phyloP scores from a whole-genome alignment of 306 rosid species.

The Neltuma alba region DNA sequence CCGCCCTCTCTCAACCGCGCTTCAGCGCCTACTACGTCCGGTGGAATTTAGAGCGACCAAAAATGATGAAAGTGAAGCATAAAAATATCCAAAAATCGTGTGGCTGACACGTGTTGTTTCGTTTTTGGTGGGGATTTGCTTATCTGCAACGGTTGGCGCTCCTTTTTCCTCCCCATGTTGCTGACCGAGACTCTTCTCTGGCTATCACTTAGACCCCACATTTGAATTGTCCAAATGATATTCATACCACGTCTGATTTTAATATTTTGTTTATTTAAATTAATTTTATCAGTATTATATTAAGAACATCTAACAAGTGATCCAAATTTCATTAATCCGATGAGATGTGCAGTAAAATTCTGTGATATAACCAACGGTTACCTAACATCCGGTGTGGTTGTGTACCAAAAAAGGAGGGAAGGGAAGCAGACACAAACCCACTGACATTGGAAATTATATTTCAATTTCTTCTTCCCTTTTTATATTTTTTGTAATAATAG shows the following conservation, averaged over 20 bases:
- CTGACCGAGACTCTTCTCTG: too few relatives aligned
- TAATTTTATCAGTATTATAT: too few relatives aligned
- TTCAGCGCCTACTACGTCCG: neutral
- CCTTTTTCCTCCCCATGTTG: neutral
- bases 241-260: too few relatives aligned
- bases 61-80: neutral
- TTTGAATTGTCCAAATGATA: neutral
- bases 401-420: too few relatives aligned
- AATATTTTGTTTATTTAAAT: too few relatives aligned
- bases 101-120: constrained; percentile 52
- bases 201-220: neutral
- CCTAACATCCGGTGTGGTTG: too few relatives aligned
- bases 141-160: constrained; percentile 91
- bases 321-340: too few relatives aligned
- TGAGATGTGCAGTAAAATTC: too few relatives aligned
- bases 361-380: too few relatives aligned
- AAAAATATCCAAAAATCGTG: constrained; percentile 34
- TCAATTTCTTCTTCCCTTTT: neutral
- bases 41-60: neutral
- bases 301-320: too few relatives aligned
- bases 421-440: too few relatives aligned
- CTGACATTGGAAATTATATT: neutral
- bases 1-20: constrained; percentile 11
- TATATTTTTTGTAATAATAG: neutral
- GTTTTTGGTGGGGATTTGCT: constrained; percentile 53